phyloP scores from a whole-genome alignment of 2,329 filamentous ascomycete species.

The Arthrobotrys sphaeroides region DNA sequence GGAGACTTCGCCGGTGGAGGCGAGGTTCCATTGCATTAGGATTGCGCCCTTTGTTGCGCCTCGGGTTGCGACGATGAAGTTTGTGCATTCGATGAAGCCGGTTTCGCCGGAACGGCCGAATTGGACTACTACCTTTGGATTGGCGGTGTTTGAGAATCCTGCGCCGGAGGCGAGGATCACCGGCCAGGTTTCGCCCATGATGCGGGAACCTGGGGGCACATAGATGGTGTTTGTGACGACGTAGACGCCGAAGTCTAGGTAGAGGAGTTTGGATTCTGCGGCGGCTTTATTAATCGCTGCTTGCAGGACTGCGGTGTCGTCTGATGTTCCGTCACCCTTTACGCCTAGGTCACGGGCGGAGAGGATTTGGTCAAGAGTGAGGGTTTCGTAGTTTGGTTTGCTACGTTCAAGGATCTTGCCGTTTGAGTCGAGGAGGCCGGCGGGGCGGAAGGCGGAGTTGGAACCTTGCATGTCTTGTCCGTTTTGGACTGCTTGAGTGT shows the following conservation, averaged over 20 bases:
- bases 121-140: conserved; percentile 65
- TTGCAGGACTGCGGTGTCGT: conserved; percentile 88
- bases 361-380: conserved; percentile 66
- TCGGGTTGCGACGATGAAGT: conserved; percentile 65
- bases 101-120: conserved; percentile 67
- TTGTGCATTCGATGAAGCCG: conserved; percentile 66
- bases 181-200: conserved; percentile 69
- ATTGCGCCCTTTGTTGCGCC: conserved; percentile 71
- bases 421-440: conserved; percentile 61
- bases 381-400: conserved; percentile 84
- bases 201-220: conserved; percentile 65
- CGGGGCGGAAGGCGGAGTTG: conserved; percentile 24
- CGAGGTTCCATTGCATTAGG: conserved; percentile 75
- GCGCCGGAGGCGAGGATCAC: conserved; percentile 65
- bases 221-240: conserved; percentile 64
- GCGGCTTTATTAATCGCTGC: conserved; percentile 73
- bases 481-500: background rate
- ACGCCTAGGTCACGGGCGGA: conserved; percentile 68
- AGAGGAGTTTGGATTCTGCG: conserved; percentile 63
- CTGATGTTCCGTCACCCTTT: conserved; percentile 83
- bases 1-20: conserved; percentile 63
- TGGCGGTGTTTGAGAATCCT: conserved; percentile 63
- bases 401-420: conserved; percentile 81
- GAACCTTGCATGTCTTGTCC: conserved; percentile 15
- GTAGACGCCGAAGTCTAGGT: conserved; percentile 64